Evolutionary conservation across 2,329 filamentous ascomycete species (phyloP), one percentile per base, ranked within the genome.

Genomic region (Phyllosticta ampelicida): DNA sequence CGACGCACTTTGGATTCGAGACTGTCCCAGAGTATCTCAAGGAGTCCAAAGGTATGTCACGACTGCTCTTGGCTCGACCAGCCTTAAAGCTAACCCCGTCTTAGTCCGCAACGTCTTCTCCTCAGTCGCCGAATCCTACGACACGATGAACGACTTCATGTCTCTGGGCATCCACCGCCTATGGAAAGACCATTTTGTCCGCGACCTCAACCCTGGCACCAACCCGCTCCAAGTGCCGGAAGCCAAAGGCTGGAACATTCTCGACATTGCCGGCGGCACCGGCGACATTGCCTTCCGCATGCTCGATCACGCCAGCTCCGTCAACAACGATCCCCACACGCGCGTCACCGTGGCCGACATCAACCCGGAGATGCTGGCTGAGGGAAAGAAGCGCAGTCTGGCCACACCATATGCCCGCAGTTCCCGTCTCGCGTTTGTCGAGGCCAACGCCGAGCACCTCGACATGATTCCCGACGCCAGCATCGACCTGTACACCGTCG

Each of bases 131-230:
- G 85, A 89, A 62, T 90, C 87, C 18, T 99, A 99, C 75, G 94
- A 99, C 74, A 87, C 86, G 62, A 99, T 99, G 94, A 99, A 99
- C 76, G 94, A 99, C 73, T 81, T 97, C 65, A 99, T 99, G 94
- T 97, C 94, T 8, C 83, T 99, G 53, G 94, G 94, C 58, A 91
- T 96, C 75, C 94, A 99, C 73, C 87, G 94, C 50, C 78, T 99
- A 44, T 99, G 94, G 94, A 99, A 88, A 77, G 92, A 97, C 74
- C 86, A 96, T 75, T 99, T 97, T 73, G 92, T 99, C 51, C 86
- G 89, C 64, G 86, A 86, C 30, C 82, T 99, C 29, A 94, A 96
- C 71, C 92, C 94, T 0, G 91, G 91, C 63, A 81, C 76, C 1
- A 75, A 76, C 64, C 78, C 66, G 57, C 77, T 71, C 64, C 79